A percentile compares a stretch with the other conserved stretches of the same genome.
Evolutionary conservation across 768 basidiomycete genomes (phyloP).

Genomic region (Suillus clintonianus): DNA sequence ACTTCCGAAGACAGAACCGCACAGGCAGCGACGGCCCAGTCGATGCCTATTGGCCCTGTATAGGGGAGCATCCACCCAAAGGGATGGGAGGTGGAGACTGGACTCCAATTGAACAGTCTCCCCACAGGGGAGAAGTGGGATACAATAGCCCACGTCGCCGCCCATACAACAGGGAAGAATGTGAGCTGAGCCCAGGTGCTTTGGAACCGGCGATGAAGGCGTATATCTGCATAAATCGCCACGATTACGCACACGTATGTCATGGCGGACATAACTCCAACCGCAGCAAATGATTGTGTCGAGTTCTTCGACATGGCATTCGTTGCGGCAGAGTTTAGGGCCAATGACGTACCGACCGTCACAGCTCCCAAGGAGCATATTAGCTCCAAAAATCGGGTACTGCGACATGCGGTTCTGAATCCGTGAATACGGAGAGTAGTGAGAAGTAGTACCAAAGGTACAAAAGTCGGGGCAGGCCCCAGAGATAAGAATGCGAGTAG

Average conservation of each 20-base stretch:
- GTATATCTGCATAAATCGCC: slow-evolving; percentile 41
- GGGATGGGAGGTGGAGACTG: slow-evolving; percentile 49
- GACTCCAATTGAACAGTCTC: slow-evolving; percentile 71
- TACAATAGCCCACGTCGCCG: slow-evolving; percentile 55
- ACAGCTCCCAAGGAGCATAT: slow-evolving; percentile 39
- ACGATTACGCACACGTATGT: slow-evolving; percentile 48
- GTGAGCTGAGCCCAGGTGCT: slow-evolving; percentile 46
- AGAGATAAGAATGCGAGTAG: slow-evolving; percentile 27
- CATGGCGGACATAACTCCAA: slow-evolving; percentile 42
- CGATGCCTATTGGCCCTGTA: slow-evolving; percentile 60
- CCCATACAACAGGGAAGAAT: slow-evolving; percentile 73
- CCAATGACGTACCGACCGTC: slow-evolving; percentile 42
- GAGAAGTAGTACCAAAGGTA: slow-evolving; percentile 34
- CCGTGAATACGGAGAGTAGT: slow-evolving; percentile 30
- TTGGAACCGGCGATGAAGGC: slow-evolving; percentile 29
- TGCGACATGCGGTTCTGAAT: slow-evolving; percentile 30
- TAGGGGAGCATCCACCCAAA: slow-evolving; percentile 68
- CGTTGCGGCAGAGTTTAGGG: slow-evolving; percentile 45
- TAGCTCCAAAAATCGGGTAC: slow-evolving; percentile 28
- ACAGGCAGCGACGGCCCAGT: slow-evolving; percentile 80
- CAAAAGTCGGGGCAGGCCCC: slow-evolving; percentile 31
- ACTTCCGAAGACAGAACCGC: slow-evolving; percentile 63
- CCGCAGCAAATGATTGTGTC: slow-evolving; percentile 46
- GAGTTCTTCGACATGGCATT: slow-evolving; percentile 59
- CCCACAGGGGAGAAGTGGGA: slow-evolving; percentile 68